Evolutionary conservation across 2,329 filamentous ascomycete genomes (phyloP).

Genomic region (Fonsecaea erecta): DNA sequence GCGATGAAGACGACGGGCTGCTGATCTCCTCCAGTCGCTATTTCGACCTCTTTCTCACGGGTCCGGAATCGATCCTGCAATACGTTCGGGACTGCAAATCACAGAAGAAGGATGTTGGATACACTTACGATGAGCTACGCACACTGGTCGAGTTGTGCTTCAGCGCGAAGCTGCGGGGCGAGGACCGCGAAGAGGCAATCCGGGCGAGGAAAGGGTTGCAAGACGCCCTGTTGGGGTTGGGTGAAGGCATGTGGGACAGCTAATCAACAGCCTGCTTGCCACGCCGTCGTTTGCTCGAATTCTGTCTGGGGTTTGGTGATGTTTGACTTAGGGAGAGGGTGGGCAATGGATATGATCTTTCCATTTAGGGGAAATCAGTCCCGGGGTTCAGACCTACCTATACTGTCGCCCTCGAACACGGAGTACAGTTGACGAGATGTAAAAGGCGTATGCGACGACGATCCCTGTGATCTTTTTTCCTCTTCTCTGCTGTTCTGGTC

Average conservation of each 20-base stretch:
- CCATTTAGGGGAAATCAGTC: too few relatives aligned
- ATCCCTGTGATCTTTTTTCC: too few relatives aligned
- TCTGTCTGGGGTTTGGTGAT: not conserved
- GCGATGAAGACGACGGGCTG: constrained; percentile 42
- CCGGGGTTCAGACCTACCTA: too few relatives aligned
- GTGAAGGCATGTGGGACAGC: constrained; percentile 56
- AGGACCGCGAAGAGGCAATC: constrained; percentile 53
- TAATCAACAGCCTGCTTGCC: constrained; percentile 6
- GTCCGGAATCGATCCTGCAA: constrained; percentile 50
- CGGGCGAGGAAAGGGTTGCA: constrained; percentile 52
- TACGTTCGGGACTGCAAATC: constrained; percentile 53
- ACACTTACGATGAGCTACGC: constrained; percentile 54
- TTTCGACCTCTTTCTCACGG: constrained; percentile 55
- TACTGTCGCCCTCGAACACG: too few relatives aligned
- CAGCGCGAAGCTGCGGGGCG: constrained; percentile 50
- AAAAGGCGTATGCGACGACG: too few relatives aligned
- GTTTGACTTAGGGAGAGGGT: too few relatives aligned
- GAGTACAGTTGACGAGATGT: too few relatives aligned
- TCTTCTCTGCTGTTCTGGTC: too few relatives aligned
- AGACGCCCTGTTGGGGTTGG: constrained; percentile 51
- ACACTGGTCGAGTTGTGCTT: constrained; percentile 53
- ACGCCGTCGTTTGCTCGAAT: not conserved
- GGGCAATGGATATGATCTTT: too few relatives aligned
- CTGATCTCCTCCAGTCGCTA: constrained; percentile 52
- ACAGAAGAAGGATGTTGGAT: constrained; percentile 41